A percentile compares a stretch with the other conserved stretches of the same genome.
Conservation (phyloP, 2,329 filamentous ascomycete genomes). For the Monilinia polystroma region DNA sequence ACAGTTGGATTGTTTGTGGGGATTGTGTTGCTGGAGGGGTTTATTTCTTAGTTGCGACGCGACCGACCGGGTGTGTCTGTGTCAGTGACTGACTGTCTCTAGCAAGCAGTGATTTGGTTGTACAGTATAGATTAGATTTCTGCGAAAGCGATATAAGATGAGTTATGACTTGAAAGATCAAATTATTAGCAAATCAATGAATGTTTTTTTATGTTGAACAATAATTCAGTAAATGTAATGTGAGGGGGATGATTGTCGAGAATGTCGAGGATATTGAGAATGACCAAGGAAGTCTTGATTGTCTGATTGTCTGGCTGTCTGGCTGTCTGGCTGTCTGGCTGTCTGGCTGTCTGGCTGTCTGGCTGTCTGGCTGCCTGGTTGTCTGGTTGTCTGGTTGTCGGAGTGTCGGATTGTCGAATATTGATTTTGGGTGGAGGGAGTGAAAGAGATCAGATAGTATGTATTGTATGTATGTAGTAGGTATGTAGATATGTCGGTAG, state of each 20-base stretch:
- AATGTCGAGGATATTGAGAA: constrained; percentile 1
- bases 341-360: too few relatives aligned
- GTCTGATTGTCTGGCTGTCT: too few relatives aligned
- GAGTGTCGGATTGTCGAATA: too few relatives aligned
- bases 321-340: too few relatives aligned
- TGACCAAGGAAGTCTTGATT: too few relatives aligned
- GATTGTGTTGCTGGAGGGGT: constrained; percentile 17
- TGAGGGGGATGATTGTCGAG: neutral
- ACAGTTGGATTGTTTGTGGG: constrained; percentile 20
- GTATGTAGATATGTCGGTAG: too few relatives aligned
- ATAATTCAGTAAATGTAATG: neutral
- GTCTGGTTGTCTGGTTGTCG: too few relatives aligned
- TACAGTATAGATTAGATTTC: neutral
- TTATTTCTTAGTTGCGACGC: constrained; percentile 19
- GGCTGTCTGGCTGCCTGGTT: too few relatives aligned
- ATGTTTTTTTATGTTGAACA: neutral
- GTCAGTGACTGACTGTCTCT: neutral
- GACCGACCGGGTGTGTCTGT: constrained; percentile 3
- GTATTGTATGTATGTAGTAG: too few relatives aligned
- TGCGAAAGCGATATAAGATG: constrained; percentile 8
- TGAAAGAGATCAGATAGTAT: too few relatives aligned
- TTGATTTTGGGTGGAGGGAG: too few relatives aligned
- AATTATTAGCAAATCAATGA: constrained; percentile 4
- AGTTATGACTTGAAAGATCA: neutral
- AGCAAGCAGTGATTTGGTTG: neutral